phyloP scores from a whole-genome alignment of 73 alveolate species.

The Durusdinium trenchii region DNA sequence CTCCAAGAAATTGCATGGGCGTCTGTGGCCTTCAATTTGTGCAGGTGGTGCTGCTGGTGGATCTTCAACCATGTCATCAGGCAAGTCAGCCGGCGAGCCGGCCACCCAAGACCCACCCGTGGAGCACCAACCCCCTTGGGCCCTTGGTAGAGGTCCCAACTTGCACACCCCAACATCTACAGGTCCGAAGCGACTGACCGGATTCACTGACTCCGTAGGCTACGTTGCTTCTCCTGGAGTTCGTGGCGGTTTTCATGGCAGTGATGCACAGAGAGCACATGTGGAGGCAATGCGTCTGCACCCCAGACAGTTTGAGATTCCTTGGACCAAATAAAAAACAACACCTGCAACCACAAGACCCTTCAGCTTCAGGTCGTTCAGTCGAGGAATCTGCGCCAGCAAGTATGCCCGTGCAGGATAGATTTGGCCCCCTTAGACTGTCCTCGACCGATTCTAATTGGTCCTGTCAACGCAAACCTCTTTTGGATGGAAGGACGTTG shows the following conservation, averaged over 20 bases:
- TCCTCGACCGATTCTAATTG: too few species aligned
- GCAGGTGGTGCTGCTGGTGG: background rate
- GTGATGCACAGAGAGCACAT: conserved; percentile 79
- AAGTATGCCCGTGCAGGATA: conserved; percentile 62
- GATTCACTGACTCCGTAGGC: background rate
- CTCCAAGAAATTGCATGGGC: background rate
- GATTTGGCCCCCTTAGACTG: background rate
- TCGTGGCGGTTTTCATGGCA: conserved; percentile 80
- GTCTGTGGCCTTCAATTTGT: too few species aligned
- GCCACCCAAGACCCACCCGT: too few species aligned
- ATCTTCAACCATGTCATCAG: conserved; percentile 17
- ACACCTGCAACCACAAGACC: background rate
- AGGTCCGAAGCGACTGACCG: background rate
- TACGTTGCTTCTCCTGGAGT: conserved; percentile 85
- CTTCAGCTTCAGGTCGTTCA: conserved; percentile 43
- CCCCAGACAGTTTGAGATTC: background rate
- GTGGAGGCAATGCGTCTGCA: conserved; percentile 74
- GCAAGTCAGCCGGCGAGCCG: too few species aligned
- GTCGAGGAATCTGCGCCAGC: conserved; percentile 58
- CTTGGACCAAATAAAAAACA: background rate
- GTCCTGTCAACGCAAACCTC: too few species aligned
- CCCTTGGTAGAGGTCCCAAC: background rate
- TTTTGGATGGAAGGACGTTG: conserved; percentile 46
- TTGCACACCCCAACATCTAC: background rate
- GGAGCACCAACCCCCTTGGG: too few species aligned